Conservation (phyloP, 768 basidiomycete species). For the Amanita polypyramis region DNA sequence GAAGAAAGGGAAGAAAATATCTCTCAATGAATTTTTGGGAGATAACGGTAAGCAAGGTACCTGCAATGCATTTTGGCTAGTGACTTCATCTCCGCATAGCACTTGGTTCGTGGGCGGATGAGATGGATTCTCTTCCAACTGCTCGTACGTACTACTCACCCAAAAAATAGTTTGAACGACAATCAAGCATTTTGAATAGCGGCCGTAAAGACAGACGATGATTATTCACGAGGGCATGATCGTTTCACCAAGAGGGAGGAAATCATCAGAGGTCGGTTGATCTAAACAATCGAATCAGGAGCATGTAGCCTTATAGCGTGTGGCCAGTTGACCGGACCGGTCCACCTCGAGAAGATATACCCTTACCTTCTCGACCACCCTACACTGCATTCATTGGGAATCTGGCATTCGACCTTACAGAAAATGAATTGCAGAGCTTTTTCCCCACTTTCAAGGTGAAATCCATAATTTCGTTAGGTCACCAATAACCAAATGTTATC, state of each 20-base stretch:
- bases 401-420: constrained; percentile 85
- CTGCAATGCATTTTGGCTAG: constrained; percentile 11
- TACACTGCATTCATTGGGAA: constrained; percentile 98
- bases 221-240: constrained; percentile 40
- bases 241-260: constrained; percentile 55
- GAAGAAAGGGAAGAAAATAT: constrained; percentile 88
- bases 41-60: constrained; percentile 68
- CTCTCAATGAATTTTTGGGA: constrained; percentile 85
- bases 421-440: constrained; percentile 71
- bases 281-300: not conserved
- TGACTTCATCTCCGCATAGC: constrained; percentile 29
- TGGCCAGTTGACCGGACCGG: constrained; percentile 13
- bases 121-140: constrained; percentile 88
- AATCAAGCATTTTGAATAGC: constrained; percentile 31
- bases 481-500: not conserved
- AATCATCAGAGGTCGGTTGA: constrained; percentile 24
- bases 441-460: constrained; percentile 59
- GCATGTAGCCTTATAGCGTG: not conserved
- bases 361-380: constrained; percentile 90
- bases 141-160: constrained; percentile 60
- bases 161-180: constrained; percentile 6
- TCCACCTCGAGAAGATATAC: constrained; percentile 79
- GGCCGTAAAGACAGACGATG: constrained; percentile 60
- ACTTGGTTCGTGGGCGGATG: constrained; percentile 96
- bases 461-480: constrained; percentile 5